Evolutionary conservation across 768 basidiomycete genomes (phyloP), one percentile per base, ranked within the genome.

Genomic region (Lentinula sp.): DNA sequence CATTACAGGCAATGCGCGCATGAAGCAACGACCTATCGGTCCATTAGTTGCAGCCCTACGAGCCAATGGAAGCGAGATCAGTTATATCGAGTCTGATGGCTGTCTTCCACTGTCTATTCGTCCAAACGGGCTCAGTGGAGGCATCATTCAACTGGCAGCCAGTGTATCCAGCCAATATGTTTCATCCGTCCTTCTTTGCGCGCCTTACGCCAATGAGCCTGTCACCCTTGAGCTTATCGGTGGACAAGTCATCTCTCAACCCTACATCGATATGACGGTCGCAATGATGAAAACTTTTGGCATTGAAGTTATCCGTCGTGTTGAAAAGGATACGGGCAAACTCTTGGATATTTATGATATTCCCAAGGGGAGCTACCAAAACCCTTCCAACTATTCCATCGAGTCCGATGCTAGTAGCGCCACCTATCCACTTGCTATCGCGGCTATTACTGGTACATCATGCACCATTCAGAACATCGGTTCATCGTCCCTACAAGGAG

Each of bases 191-290:
- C 83, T 99, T 6, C 88, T 98, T 42, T 97, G 95, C 70, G 95
- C 97, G 0, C 97, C 96, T 1, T 99, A 98, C 69, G 95, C 96
- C 1, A 67, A 73, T 33, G 79, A 92, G 69, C 80, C 89, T n/a
- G 84, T 97, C 62, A 87, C 86, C 2, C 86, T 98, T 57, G 90
- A 97, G 74, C 83, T 99, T 63, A 90, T 85, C 0, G 97, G 96
- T 10, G 96, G 94, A 0, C 87, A 91, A 62, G 97, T 98, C 69
- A 98, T 99, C 71, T 97, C 94, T 5, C 96, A 98, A 75, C 95
- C 95, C 0, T 99, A 98, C 77, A 98, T 99, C 73, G 95, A 99
- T 76, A 98, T 98, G 97, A 98, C 97, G 8, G 90, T 97, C 66
- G 87, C 94, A 8, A 97, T 99, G 89, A 98, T 99, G 97, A 80